Conservation (phyloP, 2,329 filamentous ascomycete species). For the Zelopaecilomyces penicillatus region DNA sequence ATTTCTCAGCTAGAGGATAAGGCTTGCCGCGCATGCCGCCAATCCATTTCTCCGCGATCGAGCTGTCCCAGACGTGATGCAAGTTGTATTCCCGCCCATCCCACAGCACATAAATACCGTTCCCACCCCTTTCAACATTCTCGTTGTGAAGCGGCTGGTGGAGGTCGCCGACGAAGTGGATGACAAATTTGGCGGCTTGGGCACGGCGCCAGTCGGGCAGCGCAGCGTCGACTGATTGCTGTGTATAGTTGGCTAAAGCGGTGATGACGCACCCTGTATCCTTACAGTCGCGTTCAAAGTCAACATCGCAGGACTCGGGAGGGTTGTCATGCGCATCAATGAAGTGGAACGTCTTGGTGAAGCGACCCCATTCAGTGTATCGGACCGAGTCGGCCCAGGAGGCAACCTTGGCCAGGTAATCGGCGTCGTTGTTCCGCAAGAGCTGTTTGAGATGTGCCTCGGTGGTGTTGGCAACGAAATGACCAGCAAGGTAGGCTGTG, state of each 20-base stretch:
- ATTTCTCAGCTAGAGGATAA: slow-evolving; percentile 42
- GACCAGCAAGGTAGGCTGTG: slow-evolving; percentile 53
- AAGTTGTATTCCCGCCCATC: slow-evolving; percentile 51
- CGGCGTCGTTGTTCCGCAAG: slow-evolving; percentile 43
- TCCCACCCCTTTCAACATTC: slow-evolving; percentile 56
- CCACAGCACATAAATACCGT: slow-evolving; percentile 58
- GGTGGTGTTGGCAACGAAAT: slow-evolving; percentile 50
- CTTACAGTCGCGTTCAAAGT: slow-evolving; percentile 54
- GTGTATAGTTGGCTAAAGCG: slow-evolving; percentile 53
- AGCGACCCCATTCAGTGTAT: slow-evolving; percentile 55
- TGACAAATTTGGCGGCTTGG: slow-evolving; percentile 57
- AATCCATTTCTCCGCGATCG: slow-evolving; percentile 57
- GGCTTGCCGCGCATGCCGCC: slow-evolving; percentile 44
- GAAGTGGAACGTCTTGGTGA: slow-evolving; percentile 57
- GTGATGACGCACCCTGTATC: slow-evolving; percentile 52
- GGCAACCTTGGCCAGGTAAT: slow-evolving; percentile 55
- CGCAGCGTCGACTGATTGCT: slow-evolving; percentile 38
- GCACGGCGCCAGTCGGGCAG: slow-evolving; percentile 38
- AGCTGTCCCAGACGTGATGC: slow-evolving; percentile 66
- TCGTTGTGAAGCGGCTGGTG: slow-evolving; percentile 62
- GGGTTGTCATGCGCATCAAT: slow-evolving; percentile 60
- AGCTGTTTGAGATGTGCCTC: slow-evolving; percentile 48
- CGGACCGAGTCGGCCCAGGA: slow-evolving; percentile 61
- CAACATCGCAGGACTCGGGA: slow-evolving; percentile 47
- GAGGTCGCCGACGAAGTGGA: slow-evolving; percentile 63